These are phyloP conservation scores for Colletotrichum sp. DNA, from an alignment of 2,329 filamentous ascomycete species.

Conservation along the genomic window DNA sequence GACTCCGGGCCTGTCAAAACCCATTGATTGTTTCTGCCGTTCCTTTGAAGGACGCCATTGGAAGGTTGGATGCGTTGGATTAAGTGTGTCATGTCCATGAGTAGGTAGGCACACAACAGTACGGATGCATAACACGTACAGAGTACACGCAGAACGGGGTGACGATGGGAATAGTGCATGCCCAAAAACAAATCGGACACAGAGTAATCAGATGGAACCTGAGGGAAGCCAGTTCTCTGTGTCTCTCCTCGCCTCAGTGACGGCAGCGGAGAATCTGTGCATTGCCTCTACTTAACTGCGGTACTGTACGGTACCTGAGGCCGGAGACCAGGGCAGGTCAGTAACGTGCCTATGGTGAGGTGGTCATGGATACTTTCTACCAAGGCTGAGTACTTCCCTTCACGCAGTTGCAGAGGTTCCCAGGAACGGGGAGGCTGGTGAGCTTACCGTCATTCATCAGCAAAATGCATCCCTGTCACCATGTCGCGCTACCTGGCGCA, in stretches of 20 bases:
- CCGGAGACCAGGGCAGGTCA: background rate
- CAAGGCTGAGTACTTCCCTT: background rate
- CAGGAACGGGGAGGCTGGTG: background rate
- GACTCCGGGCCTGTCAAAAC: background rate
- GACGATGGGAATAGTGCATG: background rate
- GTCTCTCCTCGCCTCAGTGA: background rate
- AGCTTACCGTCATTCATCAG: background rate
- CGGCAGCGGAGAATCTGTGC: slow-evolving; percentile 1
- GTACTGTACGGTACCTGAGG: background rate
- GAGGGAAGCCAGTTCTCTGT: background rate
- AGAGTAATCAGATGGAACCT: background rate
- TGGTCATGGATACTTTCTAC: background rate
- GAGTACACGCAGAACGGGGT: background rate
- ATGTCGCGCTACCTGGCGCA: background rate
- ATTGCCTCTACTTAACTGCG: background rate
- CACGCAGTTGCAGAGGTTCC: background rate
- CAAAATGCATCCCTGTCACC: background rate
- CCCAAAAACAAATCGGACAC: background rate
- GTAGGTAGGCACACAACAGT: background rate
- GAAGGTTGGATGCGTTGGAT: background rate
- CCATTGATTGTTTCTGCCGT: slow-evolving; percentile 5
- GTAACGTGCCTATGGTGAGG: background rate
- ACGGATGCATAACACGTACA: background rate
- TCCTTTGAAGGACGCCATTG: slow-evolving; percentile 1
- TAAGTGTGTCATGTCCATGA: background rate